These are phyloP conservation scores for Colletotrichum sp. DNA, from an alignment of 2,329 filamentous ascomycete genomes.

Conservation along the genomic window DNA sequence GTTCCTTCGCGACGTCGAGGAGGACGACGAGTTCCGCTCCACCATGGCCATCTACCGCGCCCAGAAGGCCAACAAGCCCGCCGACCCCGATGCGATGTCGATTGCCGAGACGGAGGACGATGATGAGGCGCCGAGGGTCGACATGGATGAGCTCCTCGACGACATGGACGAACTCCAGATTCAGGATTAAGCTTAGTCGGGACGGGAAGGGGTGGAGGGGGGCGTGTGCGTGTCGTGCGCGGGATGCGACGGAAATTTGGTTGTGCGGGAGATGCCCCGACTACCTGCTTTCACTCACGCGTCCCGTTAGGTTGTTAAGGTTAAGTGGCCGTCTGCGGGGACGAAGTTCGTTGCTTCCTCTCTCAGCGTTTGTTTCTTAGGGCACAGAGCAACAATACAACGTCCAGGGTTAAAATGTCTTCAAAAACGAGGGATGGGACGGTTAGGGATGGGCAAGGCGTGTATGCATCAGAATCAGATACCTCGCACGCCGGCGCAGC, in stretches of 20 bases:
- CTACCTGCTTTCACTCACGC: not conserved
- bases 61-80: constrained; percentile 47
- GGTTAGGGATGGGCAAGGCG: constrained; percentile 16
- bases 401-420: not conserved
- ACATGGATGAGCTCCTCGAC: constrained; percentile 84
- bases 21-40: constrained; percentile 85
- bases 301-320: not conserved
- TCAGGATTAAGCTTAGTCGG: constrained; percentile 47
- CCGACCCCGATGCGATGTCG: constrained; percentile 69
- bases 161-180: constrained; percentile 91
- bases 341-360: not conserved
- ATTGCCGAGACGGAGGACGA: constrained; percentile 67
- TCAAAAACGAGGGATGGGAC: constrained; percentile 5
- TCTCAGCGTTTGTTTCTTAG: not conserved
- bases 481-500: constrained; percentile 3
- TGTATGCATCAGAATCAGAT: constrained; percentile 17
- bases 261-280: not conserved
- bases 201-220: not conserved
- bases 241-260: not conserved
- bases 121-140: constrained; percentile 72
- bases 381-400: not conserved
- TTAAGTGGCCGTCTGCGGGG: constrained; percentile 14
- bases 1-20: constrained; percentile 96
- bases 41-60: constrained; percentile 88
- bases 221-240: not conserved